phyloP scores from a whole-genome alignment of 352 stramenopile species.

The Phytophthora pisi region DNA sequence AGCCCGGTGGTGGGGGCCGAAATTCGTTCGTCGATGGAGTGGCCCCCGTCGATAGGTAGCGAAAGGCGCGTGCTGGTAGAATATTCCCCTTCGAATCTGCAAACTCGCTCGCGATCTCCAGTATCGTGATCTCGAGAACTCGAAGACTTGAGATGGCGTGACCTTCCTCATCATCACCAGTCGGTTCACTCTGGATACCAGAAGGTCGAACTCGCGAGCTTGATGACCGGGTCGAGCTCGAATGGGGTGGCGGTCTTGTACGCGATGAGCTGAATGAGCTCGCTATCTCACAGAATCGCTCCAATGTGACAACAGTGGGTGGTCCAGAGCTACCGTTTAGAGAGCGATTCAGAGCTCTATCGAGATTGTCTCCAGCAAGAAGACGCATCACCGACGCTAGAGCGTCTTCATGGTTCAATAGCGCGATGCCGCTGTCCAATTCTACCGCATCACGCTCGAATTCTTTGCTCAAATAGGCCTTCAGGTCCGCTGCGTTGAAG shows the following conservation, averaged over 20 bases:
- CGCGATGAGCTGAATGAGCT: constrained; percentile 2
- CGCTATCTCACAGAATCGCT: constrained; percentile 27
- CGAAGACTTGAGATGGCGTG: constrained; percentile 34
- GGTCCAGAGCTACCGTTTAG: not conserved
- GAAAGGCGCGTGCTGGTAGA: constrained; percentile 31
- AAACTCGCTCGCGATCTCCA: constrained; percentile 37
- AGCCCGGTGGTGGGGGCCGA: constrained; percentile 3
- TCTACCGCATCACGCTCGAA: not conserved
- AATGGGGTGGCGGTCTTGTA: not conserved
- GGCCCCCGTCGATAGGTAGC: constrained; percentile 31
- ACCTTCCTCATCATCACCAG: not conserved
- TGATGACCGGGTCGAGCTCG: not conserved
- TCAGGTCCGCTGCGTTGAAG: constrained; percentile 48
- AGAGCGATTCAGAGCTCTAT: not conserved
- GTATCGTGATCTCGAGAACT: constrained; percentile 41
- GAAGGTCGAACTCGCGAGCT: not conserved
- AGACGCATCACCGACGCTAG: constrained; percentile 21
- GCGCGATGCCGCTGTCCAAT: not conserved
- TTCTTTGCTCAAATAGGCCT: constrained; percentile 20
- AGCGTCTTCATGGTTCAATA: constrained; percentile 26
- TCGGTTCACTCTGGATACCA: not conserved
- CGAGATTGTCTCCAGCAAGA: constrained; percentile 10
- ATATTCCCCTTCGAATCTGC: constrained; percentile 28
- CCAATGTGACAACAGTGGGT: constrained; percentile 20
- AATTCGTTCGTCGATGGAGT: not conserved